Conservation (phyloP, 2,329 filamentous ascomycete species). For the Aschersonia sp. region DNA sequence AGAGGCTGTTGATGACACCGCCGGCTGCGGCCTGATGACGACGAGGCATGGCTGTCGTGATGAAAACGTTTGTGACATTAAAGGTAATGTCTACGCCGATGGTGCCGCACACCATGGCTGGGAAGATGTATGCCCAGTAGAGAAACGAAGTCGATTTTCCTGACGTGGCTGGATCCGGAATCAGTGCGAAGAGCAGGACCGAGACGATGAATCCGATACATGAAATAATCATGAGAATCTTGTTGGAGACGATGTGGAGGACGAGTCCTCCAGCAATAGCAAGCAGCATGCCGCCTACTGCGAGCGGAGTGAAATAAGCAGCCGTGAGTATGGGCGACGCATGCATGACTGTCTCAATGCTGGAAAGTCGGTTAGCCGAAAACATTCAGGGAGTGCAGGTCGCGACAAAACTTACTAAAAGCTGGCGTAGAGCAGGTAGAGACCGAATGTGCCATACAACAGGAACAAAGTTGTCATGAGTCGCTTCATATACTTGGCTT, state of each 20-base stretch:
- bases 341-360: slow-evolving; percentile 45
- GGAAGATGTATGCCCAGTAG: slow-evolving; percentile 65
- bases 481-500: slow-evolving; percentile 52
- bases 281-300: slow-evolving; percentile 52
- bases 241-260: slow-evolving; percentile 51
- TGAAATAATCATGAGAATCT: slow-evolving; percentile 47
- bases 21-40: slow-evolving; percentile 58
- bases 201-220: slow-evolving; percentile 42
- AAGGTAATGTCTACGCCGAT: slow-evolving; percentile 64
- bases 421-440: slow-evolving; percentile 56
- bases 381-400: neutral
- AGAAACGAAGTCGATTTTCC: slow-evolving; percentile 12
- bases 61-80: slow-evolving; percentile 63
- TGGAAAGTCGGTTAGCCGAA: slow-evolving; percentile 11
- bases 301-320: slow-evolving; percentile 55
- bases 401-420: slow-evolving; percentile 37
- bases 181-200: slow-evolving; percentile 48
- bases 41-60: slow-evolving; percentile 55
- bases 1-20: slow-evolving; percentile 53
- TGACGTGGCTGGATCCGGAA: slow-evolving; percentile 32
- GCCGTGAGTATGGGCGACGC: slow-evolving; percentile 48
- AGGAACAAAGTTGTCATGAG: slow-evolving; percentile 47
- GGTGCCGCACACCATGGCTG: slow-evolving; percentile 53
- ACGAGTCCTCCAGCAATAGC: slow-evolving; percentile 47
- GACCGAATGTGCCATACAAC: slow-evolving; percentile 52